Evolutionary conservation across 2,329 filamentous ascomycete genomes (phyloP).

Genomic region (Huntiella bhutanensis): DNA sequence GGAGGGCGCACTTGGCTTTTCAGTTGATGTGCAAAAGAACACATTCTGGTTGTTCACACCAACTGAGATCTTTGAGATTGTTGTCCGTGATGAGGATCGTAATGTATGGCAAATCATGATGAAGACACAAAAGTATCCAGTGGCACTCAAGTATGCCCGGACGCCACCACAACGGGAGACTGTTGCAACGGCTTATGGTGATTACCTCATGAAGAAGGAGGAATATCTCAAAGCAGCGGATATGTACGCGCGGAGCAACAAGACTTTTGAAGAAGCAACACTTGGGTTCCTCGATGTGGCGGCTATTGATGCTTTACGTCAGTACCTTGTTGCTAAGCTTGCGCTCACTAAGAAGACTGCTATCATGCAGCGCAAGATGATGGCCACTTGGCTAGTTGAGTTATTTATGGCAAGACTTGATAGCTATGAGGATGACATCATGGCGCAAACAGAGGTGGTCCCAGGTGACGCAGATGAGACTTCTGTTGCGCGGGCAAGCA

Average conservation of each 20-base stretch:
- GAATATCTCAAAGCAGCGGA: conserved; percentile 71
- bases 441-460: conserved; percentile 65
- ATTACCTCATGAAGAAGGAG: conserved; percentile 65
- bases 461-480: conserved; percentile 43
- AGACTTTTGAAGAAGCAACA: conserved; percentile 91
- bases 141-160: conserved; percentile 68
- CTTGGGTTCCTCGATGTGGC: conserved; percentile 76
- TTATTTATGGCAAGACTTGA: conserved; percentile 97
- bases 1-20: conserved; percentile 63
- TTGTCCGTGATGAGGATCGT: conserved; percentile 73
- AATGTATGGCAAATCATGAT: conserved; percentile 94
- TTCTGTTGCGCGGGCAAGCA: conserved; percentile 50
- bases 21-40: conserved; percentile 81
- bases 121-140: conserved; percentile 69
- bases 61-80: conserved; percentile 83
- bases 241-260: conserved; percentile 87
- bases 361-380: conserved; percentile 86
- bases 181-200: conserved; percentile 79
- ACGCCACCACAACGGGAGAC: conserved; percentile 69
- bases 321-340: conserved; percentile 75
- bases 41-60: conserved; percentile 94
- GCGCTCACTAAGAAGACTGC: conserved; percentile 62
- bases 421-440: conserved; percentile 80
- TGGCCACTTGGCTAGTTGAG: conserved; percentile 87
- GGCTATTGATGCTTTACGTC: conserved; percentile 76